These are phyloP conservation scores for Aspergillus fructus DNA, from an alignment of 2,329 filamentous ascomycete genomes.

Conservation along the genomic window DNA sequence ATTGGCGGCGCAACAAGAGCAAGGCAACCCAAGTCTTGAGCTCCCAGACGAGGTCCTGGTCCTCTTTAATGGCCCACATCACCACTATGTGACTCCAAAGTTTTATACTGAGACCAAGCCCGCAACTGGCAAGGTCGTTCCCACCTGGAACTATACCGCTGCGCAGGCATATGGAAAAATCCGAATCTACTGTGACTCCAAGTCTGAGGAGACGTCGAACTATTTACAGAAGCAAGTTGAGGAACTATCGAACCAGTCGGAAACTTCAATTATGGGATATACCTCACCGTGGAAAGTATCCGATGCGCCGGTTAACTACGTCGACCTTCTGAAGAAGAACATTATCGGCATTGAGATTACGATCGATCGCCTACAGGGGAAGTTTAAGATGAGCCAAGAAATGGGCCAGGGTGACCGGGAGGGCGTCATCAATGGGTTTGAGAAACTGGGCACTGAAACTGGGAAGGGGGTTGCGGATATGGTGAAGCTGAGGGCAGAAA, in stretches of 20 bases:
- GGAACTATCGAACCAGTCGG: constrained; percentile 44
- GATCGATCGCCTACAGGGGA: constrained; percentile 57
- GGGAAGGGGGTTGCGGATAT: constrained; percentile 34
- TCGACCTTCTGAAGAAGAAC: constrained; percentile 57
- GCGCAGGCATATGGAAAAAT: constrained; percentile 63
- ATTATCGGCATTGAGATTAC: constrained; percentile 63
- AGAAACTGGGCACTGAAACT: constrained; percentile 40
- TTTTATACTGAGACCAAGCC: constrained; percentile 69
- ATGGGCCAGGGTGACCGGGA: constrained; percentile 52
- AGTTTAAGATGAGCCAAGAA: constrained; percentile 69
- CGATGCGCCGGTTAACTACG: constrained; percentile 59
- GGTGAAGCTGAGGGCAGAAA: constrained; percentile 34
- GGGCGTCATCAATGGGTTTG: constrained; percentile 61
- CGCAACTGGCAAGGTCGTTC: constrained; percentile 63
- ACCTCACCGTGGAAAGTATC: constrained; percentile 53
- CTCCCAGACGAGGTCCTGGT: constrained; percentile 58
- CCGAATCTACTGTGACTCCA: constrained; percentile 54
- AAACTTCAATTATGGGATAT: constrained; percentile 59
- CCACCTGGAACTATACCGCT: constrained; percentile 70
- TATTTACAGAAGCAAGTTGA: constrained; percentile 43
- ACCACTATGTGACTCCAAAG: constrained; percentile 68
- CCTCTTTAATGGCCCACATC: constrained; percentile 58
- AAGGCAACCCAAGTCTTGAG: constrained; percentile 26
- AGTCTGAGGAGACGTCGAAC: constrained; percentile 43
- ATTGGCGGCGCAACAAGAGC: constrained; percentile 21